phyloP scores from a whole-genome alignment of 176 grass and related monocot genomes.

The Sorghum bicolor region Sorghum_bicolor_NCBIv3 NC_012875.2:46005501-46006000 shows the following conservation, averaged over 20 bases:
- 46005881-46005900: neutral
- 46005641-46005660: slow-evolving; percentile 59
- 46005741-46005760: neutral
- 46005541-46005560: slow-evolving; percentile 96
- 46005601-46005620: slow-evolving; percentile 90
- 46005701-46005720: neutral
- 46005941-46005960: neutral
- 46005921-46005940: neutral
- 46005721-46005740: slow-evolving; percentile 13
- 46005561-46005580: slow-evolving; percentile 76
- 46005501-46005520: slow-evolving; percentile 31
- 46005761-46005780: neutral
- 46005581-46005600: slow-evolving; percentile 73
- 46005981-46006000: neutral
- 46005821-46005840: neutral
- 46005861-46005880: neutral
- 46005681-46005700: slow-evolving; percentile 2
- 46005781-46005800: slow-evolving; percentile 3
- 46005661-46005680: slow-evolving; percentile 10
- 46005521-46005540: slow-evolving; percentile 80
- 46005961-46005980: neutral
- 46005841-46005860: neutral
- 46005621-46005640: slow-evolving; percentile 95
- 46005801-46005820: slow-evolving; percentile 9
- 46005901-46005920: neutral